Evolutionary conservation across 129 eudicot species (phyloP), one percentile per base, ranked within the genome.

Genomic region (Dittrichia graveolens): DNA sequence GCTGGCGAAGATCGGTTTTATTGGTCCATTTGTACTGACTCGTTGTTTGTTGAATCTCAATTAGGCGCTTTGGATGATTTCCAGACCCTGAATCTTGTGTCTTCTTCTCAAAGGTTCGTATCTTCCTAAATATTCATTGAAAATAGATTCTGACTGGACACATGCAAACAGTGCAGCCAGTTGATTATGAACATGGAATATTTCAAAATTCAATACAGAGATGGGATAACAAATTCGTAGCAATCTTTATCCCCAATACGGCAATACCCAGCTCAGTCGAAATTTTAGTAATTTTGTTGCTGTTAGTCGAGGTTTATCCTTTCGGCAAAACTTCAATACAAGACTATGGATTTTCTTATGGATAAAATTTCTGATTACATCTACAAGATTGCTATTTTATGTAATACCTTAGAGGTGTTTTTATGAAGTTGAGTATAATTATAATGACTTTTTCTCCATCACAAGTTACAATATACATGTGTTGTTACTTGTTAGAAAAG

Each of bases 21-120:
- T 31, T n/a, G 39, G 75, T 13, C 57, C 24, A 11, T 34, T 3
- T 2, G 62, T 37, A 10, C 53, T 13, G 52, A 58, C 18, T 78
- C 9, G 24, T 69, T 50, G 49, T 14, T 60, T 44, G n/a, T 64
- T 69, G 42, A 38, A 70, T 46, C 38, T 43, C 46, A 13, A 45
- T 78, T 64, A 89, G 97, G 97, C 52, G 97, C 97, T 73, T 88
- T 94, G 91, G 99, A 94, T 83, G 99, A 94, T 81, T 90, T 94
- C 40, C 93, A 94, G 82, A 88, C 52, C 78, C 89, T 94, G 38
- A 88, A 94, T 70, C 86, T 94, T 79, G 80, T 88, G 41, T 68
- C 98, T 69, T 57, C 92, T 67, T 74, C 95, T 83, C 95, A 91
- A 71, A 85, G 98, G 98, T 93, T 58, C 11, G 14, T 56, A 15